phyloP scores from a whole-genome alignment of 1,139 yeast genomes.

The Arxiozyma telluris region DNA sequence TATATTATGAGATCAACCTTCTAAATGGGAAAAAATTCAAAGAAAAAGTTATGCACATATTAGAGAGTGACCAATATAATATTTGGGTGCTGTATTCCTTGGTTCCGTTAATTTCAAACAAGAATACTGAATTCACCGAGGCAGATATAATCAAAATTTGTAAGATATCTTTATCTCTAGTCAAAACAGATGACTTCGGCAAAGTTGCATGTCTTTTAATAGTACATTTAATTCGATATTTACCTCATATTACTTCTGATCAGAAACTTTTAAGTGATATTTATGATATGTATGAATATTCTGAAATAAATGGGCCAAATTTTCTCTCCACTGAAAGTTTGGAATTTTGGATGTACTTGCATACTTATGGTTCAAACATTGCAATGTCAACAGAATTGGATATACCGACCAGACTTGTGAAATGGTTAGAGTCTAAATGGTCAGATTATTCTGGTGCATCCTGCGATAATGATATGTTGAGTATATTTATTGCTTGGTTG shows the following conservation, averaged over 20 bases:
- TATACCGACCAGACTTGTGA: conserved; percentile 29
- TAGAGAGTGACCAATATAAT: conserved; percentile 22
- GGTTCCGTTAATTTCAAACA: conserved; percentile 28
- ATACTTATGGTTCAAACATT: conserved; percentile 33
- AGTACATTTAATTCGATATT: conserved; percentile 19
- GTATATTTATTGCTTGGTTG: conserved; percentile 40
- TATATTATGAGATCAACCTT: conserved; percentile 6
- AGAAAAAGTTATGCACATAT: conserved; percentile 10
- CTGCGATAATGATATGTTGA: conserved; percentile 24
- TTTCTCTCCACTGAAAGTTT: conserved; percentile 39
- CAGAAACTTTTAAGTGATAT: conserved; percentile 37
- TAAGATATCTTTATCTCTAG: conserved; percentile 39
- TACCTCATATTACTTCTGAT: conserved; percentile 29
- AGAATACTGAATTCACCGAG: conserved; percentile 15
- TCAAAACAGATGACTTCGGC: conserved; percentile 33
- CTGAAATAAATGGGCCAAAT: conserved; percentile 55
- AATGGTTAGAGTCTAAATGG: conserved; percentile 47
- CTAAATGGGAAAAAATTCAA: conserved; percentile 6
- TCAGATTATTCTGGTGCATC: conserved; percentile 22
- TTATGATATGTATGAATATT: conserved; percentile 41
- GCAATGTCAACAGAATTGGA: conserved; percentile 22
- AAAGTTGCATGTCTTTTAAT: conserved; percentile 31
- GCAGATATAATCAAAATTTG: conserved; percentile 26
- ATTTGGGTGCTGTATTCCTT: conserved; percentile 36
- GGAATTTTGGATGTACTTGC: conserved; percentile 44